Evolutionary conservation across 179 eudicot genomes (phyloP), one percentile per base, ranked within the genome.

Genomic region (Beta lomatogona): DNA sequence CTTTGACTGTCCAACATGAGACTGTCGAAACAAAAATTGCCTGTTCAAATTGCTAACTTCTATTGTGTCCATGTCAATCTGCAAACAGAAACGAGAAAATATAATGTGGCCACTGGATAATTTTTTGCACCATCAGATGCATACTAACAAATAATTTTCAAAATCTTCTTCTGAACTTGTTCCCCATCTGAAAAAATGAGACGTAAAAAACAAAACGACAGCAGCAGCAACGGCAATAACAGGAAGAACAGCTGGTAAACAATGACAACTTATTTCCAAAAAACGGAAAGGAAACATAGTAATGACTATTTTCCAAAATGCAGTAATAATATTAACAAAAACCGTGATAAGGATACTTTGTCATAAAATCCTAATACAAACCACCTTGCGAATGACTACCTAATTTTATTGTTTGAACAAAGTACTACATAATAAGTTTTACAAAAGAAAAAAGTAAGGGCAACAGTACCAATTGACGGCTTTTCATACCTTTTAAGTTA

Each of bases 51-150:
- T 95, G 88, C 99, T 95, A 83, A 95, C 98, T 90, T 95, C 98
- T 71, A 95, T 95, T 36, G 99, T 94, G 83, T 95, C 99, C 98
- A 94, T 85, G 80, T 95, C 99, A 86, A 95, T 94, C 99, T 95
- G 92, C 86, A 83, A 85, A 66, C 11, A 63, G 31, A 85, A 41
- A 83, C 48, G 76, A 82, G 31, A 22, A 48, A 48, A 81, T 28
- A 50, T 75, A 57, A 81, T 64, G 44, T 31, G 0, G 28, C 57
- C 64, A 36, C 21, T 14, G 77, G 18, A 18, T 57, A 70, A 31
- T 10, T 75, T 44, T 16, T 45, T 22, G 54, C 67, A 15, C 36
- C 58, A 52, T 12, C 19, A 66, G 52, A 77, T 21, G 53, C 79
- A 54, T 36, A 76, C 5, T 52, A 2, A 68, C 12, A 19, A 48